These are phyloP conservation scores for Kurtzmaniella quercitrusa DNA, from an alignment of 1,139 yeast genomes.

Conservation along the genomic window DNA sequence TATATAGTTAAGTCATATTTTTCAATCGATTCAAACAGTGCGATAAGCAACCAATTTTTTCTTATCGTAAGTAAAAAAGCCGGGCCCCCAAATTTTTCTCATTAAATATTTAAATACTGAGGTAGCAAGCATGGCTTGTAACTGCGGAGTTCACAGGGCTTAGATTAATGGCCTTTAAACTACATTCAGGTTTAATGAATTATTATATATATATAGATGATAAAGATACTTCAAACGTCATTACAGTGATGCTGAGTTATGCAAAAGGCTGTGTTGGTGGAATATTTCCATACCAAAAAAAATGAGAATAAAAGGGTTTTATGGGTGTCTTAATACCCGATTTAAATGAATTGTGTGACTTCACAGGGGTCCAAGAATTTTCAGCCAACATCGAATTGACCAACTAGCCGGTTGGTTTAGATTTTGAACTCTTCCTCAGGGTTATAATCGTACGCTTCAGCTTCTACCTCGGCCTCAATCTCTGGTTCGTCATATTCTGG, in stretches of 20 bases:
- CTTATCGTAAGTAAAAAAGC: too few species aligned
- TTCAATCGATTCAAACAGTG: too few species aligned
- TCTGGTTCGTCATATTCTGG: conserved; percentile 5
- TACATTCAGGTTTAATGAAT: background rate
- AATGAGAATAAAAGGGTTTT: background rate
- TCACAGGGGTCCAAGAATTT: too few species aligned
- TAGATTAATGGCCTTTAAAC: too few species aligned
- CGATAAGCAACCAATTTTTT: too few species aligned
- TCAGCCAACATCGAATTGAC: too few species aligned
- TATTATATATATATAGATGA: background rate
- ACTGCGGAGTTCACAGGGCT: background rate
- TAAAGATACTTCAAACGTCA: background rate
- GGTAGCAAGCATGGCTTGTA: background rate
- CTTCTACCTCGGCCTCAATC: background rate
- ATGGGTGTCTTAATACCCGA: too few species aligned
- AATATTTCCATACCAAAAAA: background rate
- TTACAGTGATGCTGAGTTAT: background rate
- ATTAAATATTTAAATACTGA: too few species aligned
- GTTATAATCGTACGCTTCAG: conserved; percentile 1
- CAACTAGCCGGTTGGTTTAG: too few species aligned
- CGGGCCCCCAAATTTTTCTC: too few species aligned
- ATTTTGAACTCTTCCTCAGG: conserved; percentile 2
- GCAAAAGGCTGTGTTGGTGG: background rate
- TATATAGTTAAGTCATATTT: too few species aligned
- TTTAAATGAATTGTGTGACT: too few species aligned